Percentiles rank a stretch among this genome's conserved stretches.
Conservation (phyloP, 139 green algal genomes). For the Diplosphaera chodatii region DNA sequence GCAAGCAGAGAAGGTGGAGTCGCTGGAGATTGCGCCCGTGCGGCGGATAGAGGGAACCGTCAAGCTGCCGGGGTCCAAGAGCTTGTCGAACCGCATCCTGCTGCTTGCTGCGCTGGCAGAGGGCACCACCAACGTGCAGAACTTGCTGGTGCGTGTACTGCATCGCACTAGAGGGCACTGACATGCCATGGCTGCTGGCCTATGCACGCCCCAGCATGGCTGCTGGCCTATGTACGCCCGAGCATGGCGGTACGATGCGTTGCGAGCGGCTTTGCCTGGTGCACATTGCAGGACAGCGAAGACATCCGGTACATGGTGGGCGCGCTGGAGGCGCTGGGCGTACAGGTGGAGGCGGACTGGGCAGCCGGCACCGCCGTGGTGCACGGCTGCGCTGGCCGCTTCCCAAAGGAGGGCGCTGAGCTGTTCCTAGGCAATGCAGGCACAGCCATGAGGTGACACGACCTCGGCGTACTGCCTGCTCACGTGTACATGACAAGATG, state of each 20-base stretch:
- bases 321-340: slow-evolving; percentile 80
- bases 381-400: slow-evolving; percentile 79
- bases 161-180: too few species aligned
- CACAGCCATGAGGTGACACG: slow-evolving; percentile 97
- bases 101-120: slow-evolving; percentile 89
- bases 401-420: slow-evolving; percentile 56
- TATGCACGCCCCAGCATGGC: not conserved
- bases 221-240: not conserved
- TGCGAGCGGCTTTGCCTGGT: too few species aligned
- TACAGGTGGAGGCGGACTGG: slow-evolving; percentile 82
- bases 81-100: slow-evolving; percentile 92
- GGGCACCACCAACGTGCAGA: slow-evolving; percentile 81
- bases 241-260: too few species aligned
- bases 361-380: slow-evolving; percentile 58
- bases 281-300: slow-evolving; percentile 69
- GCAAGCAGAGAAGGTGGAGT: not conserved
- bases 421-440: slow-evolving; percentile 97
- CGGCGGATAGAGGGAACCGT: slow-evolving; percentile 60
- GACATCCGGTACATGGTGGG: slow-evolving; percentile 94
- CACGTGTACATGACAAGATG: too few species aligned
- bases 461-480: too few species aligned
- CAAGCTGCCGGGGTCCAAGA: slow-evolving; percentile 93
- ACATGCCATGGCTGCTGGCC: not conserved
- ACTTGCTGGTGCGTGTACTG: slow-evolving; percentile 85
- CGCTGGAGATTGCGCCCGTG: slow-evolving; percentile 29